phyloP scores from a whole-genome alignment of 345 rosid species.

The Lumnitzera littorea region DNA sequence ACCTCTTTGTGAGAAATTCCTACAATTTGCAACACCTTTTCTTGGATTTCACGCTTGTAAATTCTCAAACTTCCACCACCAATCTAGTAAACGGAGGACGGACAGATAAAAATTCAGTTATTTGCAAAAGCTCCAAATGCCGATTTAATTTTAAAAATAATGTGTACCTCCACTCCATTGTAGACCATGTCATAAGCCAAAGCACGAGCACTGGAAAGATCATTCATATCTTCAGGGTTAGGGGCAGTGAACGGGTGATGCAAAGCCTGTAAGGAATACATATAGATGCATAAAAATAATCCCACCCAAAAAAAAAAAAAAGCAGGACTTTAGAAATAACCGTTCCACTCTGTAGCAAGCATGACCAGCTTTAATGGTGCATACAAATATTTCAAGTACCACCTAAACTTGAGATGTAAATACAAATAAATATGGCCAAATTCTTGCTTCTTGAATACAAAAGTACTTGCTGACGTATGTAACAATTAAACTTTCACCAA shows the following conservation, averaged over 20 bases:
- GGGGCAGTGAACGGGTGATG: conserved; percentile 99
- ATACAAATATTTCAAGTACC: too few species aligned
- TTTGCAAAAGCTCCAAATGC: background rate
- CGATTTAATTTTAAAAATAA: background rate
- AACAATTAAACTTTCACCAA: too few species aligned
- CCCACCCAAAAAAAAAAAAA: background rate
- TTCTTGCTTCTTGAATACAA: too few species aligned
- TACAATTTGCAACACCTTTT: conserved; percentile 73
- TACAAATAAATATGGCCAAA: too few species aligned
- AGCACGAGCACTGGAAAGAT: conserved; percentile 86
- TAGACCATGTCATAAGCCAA: conserved; percentile 98
- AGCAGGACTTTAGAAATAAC: background rate
- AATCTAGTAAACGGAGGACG: conserved; percentile 39
- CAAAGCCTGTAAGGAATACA: conserved; percentile 47
- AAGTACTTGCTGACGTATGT: too few species aligned
- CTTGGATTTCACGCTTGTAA: conserved; percentile 76
- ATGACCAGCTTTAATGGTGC: too few species aligned
- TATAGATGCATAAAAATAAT: background rate
- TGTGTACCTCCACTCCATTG: conserved; percentile 86
- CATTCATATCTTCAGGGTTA: conserved; percentile 76
- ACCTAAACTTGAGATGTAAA: too few species aligned
- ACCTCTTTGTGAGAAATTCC: conserved; percentile 82
- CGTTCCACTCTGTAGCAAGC: background rate
- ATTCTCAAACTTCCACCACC: conserved; percentile 99
- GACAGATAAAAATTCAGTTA: background rate